Conservation (phyloP, 1,139 yeast species). For the Diutina rugosa region DNA sequence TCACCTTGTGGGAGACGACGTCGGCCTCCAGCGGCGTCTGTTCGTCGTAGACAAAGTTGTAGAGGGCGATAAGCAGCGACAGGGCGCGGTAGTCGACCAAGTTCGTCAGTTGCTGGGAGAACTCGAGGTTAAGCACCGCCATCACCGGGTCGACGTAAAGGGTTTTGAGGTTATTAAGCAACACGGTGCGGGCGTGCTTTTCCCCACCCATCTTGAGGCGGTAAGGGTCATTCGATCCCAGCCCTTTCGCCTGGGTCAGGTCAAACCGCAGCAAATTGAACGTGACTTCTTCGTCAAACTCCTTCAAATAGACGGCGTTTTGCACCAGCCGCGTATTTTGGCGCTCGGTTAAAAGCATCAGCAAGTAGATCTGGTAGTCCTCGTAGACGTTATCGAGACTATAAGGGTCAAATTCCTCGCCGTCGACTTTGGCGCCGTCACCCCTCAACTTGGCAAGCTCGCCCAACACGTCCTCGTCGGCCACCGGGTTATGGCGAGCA, state of each 20-base stretch:
- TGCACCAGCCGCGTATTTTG: background rate
- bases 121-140: constrained; percentile 1
- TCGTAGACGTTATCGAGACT: background rate
- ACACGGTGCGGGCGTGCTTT: constrained; percentile 1
- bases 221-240: background rate
- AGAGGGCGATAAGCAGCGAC: background rate
- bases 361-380: background rate
- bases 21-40: background rate
- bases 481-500: background rate
- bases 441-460: constrained; percentile 1
- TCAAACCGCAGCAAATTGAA: background rate
- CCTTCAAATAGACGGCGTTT: background rate
- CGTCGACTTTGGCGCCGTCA: background rate
- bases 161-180: background rate
- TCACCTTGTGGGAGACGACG: background rate
- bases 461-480: background rate
- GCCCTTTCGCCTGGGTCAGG: constrained; percentile 1
- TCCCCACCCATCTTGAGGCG: constrained; percentile 2
- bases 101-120: background rate
- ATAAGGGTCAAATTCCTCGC: constrained; percentile 1
- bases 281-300: constrained; percentile 1
- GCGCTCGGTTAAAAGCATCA: background rate
- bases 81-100: constrained; percentile 1
- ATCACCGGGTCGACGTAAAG: constrained; percentile 1
- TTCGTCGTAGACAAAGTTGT: background rate